Conservation (phyloP, 2,329 filamentous ascomycete species). For the Trichoderma afroharzianum region DNA sequence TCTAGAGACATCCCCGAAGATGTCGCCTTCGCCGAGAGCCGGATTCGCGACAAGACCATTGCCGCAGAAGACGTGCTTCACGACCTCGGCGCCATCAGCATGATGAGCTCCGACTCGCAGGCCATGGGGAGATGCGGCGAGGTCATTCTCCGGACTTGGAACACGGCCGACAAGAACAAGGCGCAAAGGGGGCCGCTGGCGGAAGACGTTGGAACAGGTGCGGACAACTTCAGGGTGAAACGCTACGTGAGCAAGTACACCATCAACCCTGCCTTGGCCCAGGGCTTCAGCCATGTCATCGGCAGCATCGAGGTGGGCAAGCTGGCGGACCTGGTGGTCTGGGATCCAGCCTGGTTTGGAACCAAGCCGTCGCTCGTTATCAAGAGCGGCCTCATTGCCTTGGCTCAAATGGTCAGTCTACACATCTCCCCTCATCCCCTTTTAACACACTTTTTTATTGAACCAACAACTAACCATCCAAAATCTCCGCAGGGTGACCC, state of each 20-base stretch:
- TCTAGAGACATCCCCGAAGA: conserved; percentile 92
- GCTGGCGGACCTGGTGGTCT: conserved; percentile 82
- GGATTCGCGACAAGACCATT: conserved; percentile 93
- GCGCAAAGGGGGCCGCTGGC: conserved; percentile 70
- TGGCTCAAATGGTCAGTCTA: conserved; percentile 70
- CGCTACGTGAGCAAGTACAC: conserved; percentile 95
- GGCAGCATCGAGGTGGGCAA: conserved; percentile 88
- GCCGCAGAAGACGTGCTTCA: conserved; percentile 95
- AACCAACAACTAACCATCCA: background rate
- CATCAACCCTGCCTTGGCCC: conserved; percentile 86
- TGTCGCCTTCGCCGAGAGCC: conserved; percentile 89
- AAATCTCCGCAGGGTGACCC: conserved; percentile 61
- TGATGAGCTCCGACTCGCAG: conserved; percentile 95
- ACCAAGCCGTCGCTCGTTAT: conserved; percentile 78
- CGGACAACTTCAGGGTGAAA: conserved; percentile 90
- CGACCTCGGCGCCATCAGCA: conserved; percentile 90
- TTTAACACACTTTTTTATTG: background rate
- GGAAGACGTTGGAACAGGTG: conserved; percentile 74
- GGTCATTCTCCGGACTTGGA: conserved; percentile 90
- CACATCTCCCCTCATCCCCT: background rate
- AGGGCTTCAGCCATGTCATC: conserved; percentile 84
- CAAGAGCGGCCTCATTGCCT: conserved; percentile 84
- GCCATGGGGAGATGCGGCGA: conserved; percentile 97
- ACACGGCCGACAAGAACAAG: conserved; percentile 97
- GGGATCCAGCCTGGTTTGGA: conserved; percentile 82